These are phyloP conservation scores for Massariosphaeria phaeospora DNA, from an alignment of 495 filamentous ascomycete genomes.

Conservation along the genomic window DNA sequence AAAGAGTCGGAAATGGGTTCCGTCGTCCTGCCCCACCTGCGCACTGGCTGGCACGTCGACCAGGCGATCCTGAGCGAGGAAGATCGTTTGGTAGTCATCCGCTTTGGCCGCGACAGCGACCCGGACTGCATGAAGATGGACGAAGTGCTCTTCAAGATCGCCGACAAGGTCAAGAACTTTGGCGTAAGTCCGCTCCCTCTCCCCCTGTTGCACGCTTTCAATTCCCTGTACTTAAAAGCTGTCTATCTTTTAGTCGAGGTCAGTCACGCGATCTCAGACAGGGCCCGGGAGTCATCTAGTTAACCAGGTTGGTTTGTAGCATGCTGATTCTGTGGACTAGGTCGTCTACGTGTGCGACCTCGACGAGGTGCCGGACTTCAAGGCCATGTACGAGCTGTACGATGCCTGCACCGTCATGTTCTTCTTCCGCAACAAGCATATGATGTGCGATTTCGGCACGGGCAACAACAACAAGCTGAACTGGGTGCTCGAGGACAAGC, in stretches of 20 bases:
- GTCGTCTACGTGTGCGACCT: conserved; percentile 94
- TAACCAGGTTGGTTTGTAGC: no score
- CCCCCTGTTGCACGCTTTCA: no score
- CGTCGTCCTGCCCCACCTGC: conserved; percentile 86
- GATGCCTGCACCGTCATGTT: conserved; percentile 64
- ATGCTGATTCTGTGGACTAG: no score
- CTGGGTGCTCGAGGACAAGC: conserved; percentile 96
- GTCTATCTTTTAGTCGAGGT: no score
- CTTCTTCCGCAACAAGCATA: conserved; percentile 98
- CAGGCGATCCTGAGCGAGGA: conserved; percentile 79
- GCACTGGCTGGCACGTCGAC: conserved; percentile 93
- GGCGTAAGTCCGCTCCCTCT: conserved; percentile 50
- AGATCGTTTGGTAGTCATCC: conserved; percentile 91
- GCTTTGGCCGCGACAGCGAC: conserved; percentile 79
- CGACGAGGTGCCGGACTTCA: conserved; percentile 95
- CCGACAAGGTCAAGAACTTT: conserved; percentile 81
- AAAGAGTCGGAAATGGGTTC: conserved; percentile 71
- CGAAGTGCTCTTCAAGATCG: conserved; percentile 38
- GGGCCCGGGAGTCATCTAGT: no score
- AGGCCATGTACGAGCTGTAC: conserved; percentile 74
- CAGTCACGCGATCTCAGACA: no score
- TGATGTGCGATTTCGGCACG: conserved; percentile 96
- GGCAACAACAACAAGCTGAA: conserved; percentile 99
- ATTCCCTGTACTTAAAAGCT: no score
- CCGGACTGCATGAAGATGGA: conserved; percentile 44